A percentile compares a stretch with the other conserved stretches of the same genome.
phyloP scores from a whole-genome alignment of 2,329 filamentous ascomycete species.

The Exophiala viscosa region DNA sequence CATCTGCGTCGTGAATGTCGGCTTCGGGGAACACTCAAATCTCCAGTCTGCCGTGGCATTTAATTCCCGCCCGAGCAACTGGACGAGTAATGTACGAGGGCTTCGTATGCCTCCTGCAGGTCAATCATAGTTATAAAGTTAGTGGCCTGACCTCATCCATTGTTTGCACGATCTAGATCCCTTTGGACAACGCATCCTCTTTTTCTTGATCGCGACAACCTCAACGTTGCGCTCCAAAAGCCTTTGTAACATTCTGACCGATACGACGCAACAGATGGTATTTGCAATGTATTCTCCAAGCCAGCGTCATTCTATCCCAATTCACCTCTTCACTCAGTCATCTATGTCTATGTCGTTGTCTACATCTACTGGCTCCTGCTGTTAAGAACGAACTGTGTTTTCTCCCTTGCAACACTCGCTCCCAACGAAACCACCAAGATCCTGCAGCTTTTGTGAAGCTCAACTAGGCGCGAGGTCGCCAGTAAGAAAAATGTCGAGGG shows the following conservation, averaged over 20 bases:
- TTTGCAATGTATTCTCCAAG: not conserved
- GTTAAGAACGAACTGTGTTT: no score
- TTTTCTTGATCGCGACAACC: no score
- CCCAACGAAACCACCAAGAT: no score
- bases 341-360: not conserved
- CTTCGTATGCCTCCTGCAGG: not conserved
- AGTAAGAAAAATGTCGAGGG: slow-evolving; percentile 13
- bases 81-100: no score
- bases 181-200: not conserved
- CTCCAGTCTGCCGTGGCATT: no score
- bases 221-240: not conserved
- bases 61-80: no score
- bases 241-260: not conserved
- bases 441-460: not conserved
- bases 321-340: not conserved
- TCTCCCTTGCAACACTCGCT: no score
- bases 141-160: not conserved
- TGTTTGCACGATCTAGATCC: not conserved
- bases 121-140: not conserved
- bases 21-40: no score
- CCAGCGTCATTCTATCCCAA: not conserved
- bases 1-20: no score
- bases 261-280: not conserved
- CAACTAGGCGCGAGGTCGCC: no score
- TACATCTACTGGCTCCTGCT: no score